Conservation (phyloP, 139 green algal species). For the Limnomonas spitsbergensis region DNA sequence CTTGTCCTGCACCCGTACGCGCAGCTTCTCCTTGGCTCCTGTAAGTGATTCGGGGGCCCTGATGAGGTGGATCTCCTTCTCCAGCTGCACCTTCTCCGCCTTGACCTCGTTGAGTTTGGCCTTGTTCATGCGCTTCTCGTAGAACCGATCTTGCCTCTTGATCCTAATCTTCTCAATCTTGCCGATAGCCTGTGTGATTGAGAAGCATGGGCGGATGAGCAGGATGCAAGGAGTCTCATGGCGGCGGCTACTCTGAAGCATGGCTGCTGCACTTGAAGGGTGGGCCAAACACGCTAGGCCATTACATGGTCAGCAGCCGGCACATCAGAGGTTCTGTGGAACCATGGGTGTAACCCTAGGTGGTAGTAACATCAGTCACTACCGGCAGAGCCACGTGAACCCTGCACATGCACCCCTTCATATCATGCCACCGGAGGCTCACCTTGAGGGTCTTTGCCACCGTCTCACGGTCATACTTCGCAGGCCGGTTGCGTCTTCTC, state of each 20-base stretch:
- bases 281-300: neutral
- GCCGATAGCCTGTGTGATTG: too few relatives aligned
- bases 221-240: too few relatives aligned
- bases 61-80: slow-evolving; percentile 89
- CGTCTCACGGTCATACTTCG: slow-evolving; percentile 93
- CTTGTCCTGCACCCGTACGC: slow-evolving; percentile 22
- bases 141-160: slow-evolving; percentile 83
- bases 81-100: slow-evolving; percentile 71
- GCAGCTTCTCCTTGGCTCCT: slow-evolving; percentile 53
- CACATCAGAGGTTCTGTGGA: too few relatives aligned
- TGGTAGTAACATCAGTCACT: too few relatives aligned
- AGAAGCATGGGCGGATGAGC: too few relatives aligned
- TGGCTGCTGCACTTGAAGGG: neutral
- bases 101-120: slow-evolving; percentile 54
- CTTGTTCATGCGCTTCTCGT: slow-evolving; percentile 81
- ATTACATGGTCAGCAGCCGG: too few relatives aligned
- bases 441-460: slow-evolving; percentile 12
- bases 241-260: too few relatives aligned
- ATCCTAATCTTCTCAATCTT: slow-evolving; percentile 75
- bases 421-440: too few relatives aligned
- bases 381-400: too few relatives aligned
- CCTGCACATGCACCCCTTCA: too few relatives aligned
- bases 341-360: too few relatives aligned
- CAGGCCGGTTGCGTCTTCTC: slow-evolving; percentile 86
- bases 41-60: slow-evolving; percentile 57